These are phyloP conservation scores for Saccharomyces hybrid DNA, from an alignment of 1,139 yeast species.

Conservation along the genomic window DNA sequence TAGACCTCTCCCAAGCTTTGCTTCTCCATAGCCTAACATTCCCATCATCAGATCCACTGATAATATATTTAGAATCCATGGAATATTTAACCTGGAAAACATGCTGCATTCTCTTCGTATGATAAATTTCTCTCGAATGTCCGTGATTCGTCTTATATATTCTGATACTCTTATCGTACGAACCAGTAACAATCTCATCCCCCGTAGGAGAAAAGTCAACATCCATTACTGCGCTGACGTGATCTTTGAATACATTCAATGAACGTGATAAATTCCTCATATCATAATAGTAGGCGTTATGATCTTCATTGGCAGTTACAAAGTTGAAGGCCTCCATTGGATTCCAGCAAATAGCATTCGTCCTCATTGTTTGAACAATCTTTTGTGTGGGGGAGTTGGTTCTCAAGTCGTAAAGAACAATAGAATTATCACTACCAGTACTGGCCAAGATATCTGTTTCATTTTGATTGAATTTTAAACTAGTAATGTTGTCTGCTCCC, in stretches of 20 bases:
- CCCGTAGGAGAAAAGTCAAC: slow-evolving; percentile 96
- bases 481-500: slow-evolving; percentile 89
- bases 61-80: slow-evolving; percentile 79
- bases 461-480: slow-evolving; percentile 81
- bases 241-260: slow-evolving; percentile 83
- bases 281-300: slow-evolving; percentile 89
- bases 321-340: slow-evolving; percentile 96
- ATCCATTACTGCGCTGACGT: slow-evolving; percentile 92
- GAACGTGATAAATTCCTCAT: slow-evolving; percentile 85
- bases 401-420: slow-evolving; percentile 83
- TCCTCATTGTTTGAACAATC: slow-evolving; percentile 71
- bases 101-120: slow-evolving; percentile 96
- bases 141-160: slow-evolving; percentile 72
- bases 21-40: slow-evolving; percentile 91
- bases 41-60: slow-evolving; percentile 94
- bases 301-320: slow-evolving; percentile 91
- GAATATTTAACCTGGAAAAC: slow-evolving; percentile 77
- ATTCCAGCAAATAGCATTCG: slow-evolving; percentile 88
- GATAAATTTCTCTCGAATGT: slow-evolving; percentile 90
- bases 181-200: slow-evolving; percentile 88
- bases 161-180: slow-evolving; percentile 88
- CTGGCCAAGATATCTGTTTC: slow-evolving; percentile 86
- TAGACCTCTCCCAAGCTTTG: slow-evolving; percentile 74
- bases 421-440: slow-evolving; percentile 86
- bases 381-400: slow-evolving; percentile 92